Base-by-base conservation (phyloP, 2,329 filamentous ascomycete species). In the Rhinocladiella similis region DNA sequence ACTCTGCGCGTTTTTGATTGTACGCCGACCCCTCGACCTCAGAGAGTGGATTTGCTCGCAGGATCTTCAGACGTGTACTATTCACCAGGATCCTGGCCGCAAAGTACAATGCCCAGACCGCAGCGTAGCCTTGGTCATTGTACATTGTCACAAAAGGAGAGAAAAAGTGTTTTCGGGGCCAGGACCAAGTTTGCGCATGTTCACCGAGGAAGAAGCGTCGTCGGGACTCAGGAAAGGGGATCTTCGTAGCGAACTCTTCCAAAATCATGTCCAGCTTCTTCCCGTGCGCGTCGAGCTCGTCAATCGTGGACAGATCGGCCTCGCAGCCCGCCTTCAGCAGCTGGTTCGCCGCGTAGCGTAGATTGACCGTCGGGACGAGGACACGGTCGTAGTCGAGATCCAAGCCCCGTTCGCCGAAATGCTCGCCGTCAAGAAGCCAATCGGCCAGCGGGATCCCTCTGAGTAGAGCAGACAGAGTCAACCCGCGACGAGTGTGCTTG, bases 351-450 rank as follows among this genome's bases (percentile, higher is more conserved):
- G 18, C n/a, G 35, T 63, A 47, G 22, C 55, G 65, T 2, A 68
- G 49, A 41, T 59, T 62, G 27, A 60, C 53, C 3, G 63, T 58
- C 39, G 57, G 60, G 3, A 67, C 60, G 16, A 64, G 33, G 13
- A 70, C 61, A 19, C 56, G 36, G 55, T 70, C 68, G 57, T 66
- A 69, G 9, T 63, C 62, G 43, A 67, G 55, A 46, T 68, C 67
- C 16, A 64, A 29, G 9, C 57, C 62, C 4, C 48, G 9, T 54
- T 71, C 69, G 33, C 67, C 66, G 53, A 69, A 71, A 2, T 2
- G 22, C 9, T 19, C 43, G 5, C 69, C 69, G 38, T 69, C 63
- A 13, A 57, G 14, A 20, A 71, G 62, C 69, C 69, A 71, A 2
- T 62, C 61, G 18, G 69, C 68, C 47, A 71, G 22, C 4, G 33